These are phyloP conservation scores for Symbiodinium natans DNA, from an alignment of 73 alveolate genomes.

Conservation along the genomic window DNA sequence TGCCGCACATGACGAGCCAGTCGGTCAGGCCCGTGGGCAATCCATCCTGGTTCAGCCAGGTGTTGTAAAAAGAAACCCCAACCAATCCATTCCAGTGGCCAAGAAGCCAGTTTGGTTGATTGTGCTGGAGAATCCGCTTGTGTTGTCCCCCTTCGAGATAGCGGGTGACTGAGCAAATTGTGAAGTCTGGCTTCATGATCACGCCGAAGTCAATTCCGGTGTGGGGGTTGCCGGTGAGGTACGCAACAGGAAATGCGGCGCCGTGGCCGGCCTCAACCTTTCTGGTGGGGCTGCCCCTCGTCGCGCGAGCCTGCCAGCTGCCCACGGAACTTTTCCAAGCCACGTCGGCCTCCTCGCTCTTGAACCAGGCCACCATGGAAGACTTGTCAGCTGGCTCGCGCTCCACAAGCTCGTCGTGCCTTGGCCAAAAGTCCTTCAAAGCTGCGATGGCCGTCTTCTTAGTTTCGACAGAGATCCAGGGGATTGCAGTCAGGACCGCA, in stretches of 20 bases:
- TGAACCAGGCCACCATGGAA: background rate
- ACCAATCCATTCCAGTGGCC: background rate
- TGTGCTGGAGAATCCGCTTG: background rate
- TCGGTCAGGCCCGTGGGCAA: too few species aligned
- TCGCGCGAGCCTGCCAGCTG: background rate
- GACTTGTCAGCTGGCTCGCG: background rate
- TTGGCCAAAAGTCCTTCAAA: background rate
- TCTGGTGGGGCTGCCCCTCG: background rate
- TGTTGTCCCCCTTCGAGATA: background rate
- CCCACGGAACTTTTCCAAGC: background rate
- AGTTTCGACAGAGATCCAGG: too few species aligned
- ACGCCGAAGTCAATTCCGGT: background rate
- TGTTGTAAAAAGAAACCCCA: background rate
- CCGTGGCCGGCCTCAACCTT: background rate
- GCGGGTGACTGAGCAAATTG: background rate
- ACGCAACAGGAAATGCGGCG: background rate
- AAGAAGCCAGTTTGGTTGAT: background rate
- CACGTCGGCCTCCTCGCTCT: background rate
- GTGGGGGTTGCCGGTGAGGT: background rate
- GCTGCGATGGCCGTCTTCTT: background rate
- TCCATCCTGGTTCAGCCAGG: too few species aligned
- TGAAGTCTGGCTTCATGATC: background rate
- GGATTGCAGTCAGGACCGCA: background rate
- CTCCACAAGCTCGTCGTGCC: background rate
- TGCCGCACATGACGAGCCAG: too few species aligned